These are phyloP conservation scores for Quercus wislizeni DNA, from an alignment of 306 rosid genomes.

Conservation along the genomic window DNA sequence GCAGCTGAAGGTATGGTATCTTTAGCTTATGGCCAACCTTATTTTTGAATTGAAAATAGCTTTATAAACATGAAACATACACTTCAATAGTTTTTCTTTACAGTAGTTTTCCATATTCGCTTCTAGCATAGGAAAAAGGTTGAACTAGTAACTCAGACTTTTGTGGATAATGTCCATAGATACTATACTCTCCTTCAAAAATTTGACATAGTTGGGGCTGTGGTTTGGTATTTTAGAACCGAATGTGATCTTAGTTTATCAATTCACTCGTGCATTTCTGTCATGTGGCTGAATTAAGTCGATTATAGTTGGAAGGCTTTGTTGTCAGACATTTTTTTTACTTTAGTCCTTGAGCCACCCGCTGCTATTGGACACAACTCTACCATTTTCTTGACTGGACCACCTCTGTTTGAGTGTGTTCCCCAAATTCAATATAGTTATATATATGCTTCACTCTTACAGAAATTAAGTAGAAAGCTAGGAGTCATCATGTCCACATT, in stretches of 20 bases:
- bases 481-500: constrained; percentile 20
- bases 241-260: not conserved
- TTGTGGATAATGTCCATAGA: too few relatives aligned
- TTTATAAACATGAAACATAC: not conserved
- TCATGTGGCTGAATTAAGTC: constrained; percentile 12
- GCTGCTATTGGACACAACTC: constrained; percentile 27
- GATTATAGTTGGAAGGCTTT: constrained; percentile 21
- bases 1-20: not conserved
- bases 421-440: constrained; percentile 4
- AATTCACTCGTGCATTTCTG: constrained; percentile 14
- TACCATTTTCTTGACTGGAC: constrained; percentile 40
- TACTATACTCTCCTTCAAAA: too few relatives aligned
- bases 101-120: not conserved
- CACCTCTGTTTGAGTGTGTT: constrained; percentile 21
- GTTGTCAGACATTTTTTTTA: constrained; percentile 28
- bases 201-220: too few relatives aligned
- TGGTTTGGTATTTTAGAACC: too few relatives aligned
- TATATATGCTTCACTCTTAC: constrained; percentile 8
- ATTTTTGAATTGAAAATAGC: not conserved
- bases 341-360: constrained; percentile 71
- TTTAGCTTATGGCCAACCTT: not conserved
- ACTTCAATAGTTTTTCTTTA: not conserved
- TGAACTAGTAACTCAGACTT: not conserved
- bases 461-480: not conserved
- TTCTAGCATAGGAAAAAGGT: not conserved